Percentiles rank a stretch among this genome's conserved stretches.
These are phyloP conservation scores for Huntiella bhutanensis DNA, from an alignment of 2,329 filamentous ascomycete genomes.

Conservation along the genomic window DNA sequence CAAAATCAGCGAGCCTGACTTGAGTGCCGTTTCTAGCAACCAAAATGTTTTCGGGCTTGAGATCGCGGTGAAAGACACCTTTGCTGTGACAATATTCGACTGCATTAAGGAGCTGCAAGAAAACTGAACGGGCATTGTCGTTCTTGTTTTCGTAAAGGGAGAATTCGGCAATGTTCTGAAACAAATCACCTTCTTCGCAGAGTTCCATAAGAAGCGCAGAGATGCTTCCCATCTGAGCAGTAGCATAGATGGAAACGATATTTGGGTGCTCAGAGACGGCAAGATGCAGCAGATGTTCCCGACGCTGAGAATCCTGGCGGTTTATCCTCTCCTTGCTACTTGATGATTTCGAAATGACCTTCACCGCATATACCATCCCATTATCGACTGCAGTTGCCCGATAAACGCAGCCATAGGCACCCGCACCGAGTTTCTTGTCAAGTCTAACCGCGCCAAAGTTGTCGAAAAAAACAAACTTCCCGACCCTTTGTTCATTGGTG, in stretches of 20 bases:
- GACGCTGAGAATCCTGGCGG: conserved; percentile 75
- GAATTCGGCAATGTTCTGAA: conserved; percentile 91
- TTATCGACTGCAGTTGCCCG: conserved; percentile 52
- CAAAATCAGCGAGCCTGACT: conserved; percentile 94
- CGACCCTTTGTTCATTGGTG: background rate
- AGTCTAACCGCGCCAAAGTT: background rate
- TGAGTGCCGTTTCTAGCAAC: conserved; percentile 76
- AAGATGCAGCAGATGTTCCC: conserved; percentile 82
- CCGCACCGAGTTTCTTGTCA: conserved; percentile 46
- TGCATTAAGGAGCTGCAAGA: conserved; percentile 90
- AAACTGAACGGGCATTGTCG: conserved; percentile 65
- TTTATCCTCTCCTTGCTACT: too few relatives aligned
- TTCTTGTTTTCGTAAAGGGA: conserved; percentile 90
- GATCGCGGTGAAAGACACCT: conserved; percentile 90
- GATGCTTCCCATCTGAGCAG: conserved; percentile 79
- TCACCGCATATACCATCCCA: conserved; percentile 55
- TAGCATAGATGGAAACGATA: conserved; percentile 83
- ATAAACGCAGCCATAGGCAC: conserved; percentile 94
- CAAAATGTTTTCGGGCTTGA: conserved; percentile 96
- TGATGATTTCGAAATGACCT: conserved; percentile 32
- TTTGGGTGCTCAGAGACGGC: conserved; percentile 76
- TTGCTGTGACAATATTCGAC: conserved; percentile 85
- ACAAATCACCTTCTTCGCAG: conserved; percentile 90
- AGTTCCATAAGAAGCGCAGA: conserved; percentile 94
- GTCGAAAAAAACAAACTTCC: background rate